phyloP scores from a whole-genome alignment of 2,329 filamentous ascomycete genomes.

The Colletotrichum horii region DNA sequence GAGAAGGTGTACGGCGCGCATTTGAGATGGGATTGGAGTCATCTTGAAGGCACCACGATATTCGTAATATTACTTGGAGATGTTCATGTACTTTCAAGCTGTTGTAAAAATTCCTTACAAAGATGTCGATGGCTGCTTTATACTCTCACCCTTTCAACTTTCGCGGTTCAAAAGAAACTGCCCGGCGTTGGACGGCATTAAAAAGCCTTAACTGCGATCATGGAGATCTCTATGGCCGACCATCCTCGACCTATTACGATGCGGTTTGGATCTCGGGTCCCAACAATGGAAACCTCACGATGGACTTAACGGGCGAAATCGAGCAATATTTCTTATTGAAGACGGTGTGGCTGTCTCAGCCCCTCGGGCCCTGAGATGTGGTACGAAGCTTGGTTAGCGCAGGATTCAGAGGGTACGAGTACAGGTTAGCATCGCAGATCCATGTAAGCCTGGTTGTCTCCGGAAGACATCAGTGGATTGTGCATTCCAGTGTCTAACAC shows the following conservation, averaged over 20 bases:
- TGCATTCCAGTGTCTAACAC: neutral
- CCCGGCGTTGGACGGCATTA: fast-evolving
- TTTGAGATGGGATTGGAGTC: neutral
- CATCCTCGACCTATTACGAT: neutral
- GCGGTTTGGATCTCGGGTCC: neutral
- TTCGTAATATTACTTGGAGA: fast-evolving
- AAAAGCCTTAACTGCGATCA: neutral
- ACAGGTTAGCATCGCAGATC: neutral
- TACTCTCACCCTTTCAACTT: neutral
- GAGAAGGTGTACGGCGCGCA: neutral
- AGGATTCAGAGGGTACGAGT: neutral
- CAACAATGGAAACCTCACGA: neutral
- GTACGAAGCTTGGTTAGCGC: neutral
- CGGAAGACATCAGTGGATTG: neutral
- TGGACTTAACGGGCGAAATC: neutral
- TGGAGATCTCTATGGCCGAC: neutral
- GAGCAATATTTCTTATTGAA: neutral
- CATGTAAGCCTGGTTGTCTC: neutral
- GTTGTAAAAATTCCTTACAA: fast-evolving
- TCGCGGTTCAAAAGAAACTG: fast-evolving
- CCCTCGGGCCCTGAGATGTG: neutral
- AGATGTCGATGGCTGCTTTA: neutral
- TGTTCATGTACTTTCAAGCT: neutral
- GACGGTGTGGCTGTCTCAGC: neutral
- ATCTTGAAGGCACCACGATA: neutral